Percentiles rank a stretch among this genome's conserved stretches.
Conservation (phyloP, 192 early-diverging fungal genomes). For the Phlyctochytrium planicorne region DNA sequence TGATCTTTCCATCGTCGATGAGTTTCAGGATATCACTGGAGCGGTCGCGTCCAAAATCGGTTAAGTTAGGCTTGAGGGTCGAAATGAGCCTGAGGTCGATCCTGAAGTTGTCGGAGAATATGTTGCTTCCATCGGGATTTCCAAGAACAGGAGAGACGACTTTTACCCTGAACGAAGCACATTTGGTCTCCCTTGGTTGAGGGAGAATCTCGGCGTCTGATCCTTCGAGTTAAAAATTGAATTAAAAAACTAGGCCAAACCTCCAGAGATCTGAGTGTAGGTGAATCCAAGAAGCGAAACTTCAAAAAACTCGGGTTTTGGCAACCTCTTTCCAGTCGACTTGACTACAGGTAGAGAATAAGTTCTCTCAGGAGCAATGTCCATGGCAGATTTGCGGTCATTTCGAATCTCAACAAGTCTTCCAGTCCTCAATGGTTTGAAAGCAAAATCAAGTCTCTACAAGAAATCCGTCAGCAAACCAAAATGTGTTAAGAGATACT, state of each 20-base stretch:
- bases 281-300: neutral
- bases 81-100: neutral
- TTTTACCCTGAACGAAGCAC: neutral
- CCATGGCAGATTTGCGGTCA: neutral
- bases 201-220: neutral
- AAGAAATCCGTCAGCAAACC: neutral
- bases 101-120: neutral
- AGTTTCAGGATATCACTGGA: neutral
- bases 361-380: neutral
- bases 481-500: neutral
- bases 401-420: neutral
- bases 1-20: neutral
- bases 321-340: no score
- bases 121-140: neutral
- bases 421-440: neutral
- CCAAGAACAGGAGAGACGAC: neutral
- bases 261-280: no score
- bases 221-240: no score
- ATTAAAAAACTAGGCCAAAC: no score
- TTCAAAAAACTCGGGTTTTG: no score
- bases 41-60: neutral
- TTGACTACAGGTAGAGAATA: neutral
- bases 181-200: neutral
- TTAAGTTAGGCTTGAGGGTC: neutral
- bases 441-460: neutral